Conservation (phyloP, 2,329 filamentous ascomycete genomes). For the Phialocephala subalpina region DNA sequence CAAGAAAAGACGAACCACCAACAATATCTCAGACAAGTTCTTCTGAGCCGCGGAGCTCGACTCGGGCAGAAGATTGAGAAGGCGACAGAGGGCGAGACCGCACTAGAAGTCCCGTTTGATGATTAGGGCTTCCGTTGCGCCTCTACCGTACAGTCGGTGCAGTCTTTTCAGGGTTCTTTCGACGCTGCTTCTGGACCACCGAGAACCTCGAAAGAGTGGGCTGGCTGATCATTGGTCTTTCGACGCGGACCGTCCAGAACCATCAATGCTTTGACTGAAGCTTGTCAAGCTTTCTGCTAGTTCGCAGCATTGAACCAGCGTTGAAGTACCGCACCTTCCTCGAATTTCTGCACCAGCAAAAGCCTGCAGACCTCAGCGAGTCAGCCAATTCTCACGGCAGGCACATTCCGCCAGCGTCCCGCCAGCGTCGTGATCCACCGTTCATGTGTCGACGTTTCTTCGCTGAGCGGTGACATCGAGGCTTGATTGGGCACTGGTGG, state of each 20-base stretch:
- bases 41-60: not conserved
- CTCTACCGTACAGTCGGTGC: not conserved
- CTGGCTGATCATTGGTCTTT: too few species aligned
- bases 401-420: conserved; percentile 5
- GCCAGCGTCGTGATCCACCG: conserved; percentile 2
- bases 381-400: not conserved
- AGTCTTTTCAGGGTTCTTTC: not conserved
- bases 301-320: too few species aligned
- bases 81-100: conserved; percentile 5
- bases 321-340: not conserved
- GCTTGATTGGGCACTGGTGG: conserved; percentile 1
- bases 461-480: not conserved
- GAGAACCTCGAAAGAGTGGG: too few species aligned
- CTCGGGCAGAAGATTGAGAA: not conserved
- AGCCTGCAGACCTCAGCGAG: not conserved
- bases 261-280: too few species aligned
- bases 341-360: not conserved
- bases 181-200: not conserved
- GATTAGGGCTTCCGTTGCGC: not conserved
- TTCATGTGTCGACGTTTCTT: not conserved
- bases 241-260: too few species aligned
- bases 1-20: too few species aligned
- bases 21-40: not conserved
- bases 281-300: too few species aligned
- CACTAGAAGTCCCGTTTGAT: not conserved